These are phyloP conservation scores for Fraxinus nigra DNA, from an alignment of 305 asterid genomes.

Conservation along the genomic window DNA sequence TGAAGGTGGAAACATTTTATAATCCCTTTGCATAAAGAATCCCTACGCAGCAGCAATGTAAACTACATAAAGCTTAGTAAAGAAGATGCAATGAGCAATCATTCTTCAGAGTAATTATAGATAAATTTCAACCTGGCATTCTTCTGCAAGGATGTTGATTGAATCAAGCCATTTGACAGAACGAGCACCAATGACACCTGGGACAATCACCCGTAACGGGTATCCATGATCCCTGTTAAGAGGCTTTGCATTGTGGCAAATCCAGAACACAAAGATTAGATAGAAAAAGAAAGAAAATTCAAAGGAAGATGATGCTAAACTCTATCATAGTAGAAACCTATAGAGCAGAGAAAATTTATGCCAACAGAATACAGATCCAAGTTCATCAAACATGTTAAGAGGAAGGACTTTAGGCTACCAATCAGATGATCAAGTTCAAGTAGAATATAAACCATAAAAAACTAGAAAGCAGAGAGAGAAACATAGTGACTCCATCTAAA, in stretches of 20 bases:
- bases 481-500: neutral
- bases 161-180: constrained; percentile 95
- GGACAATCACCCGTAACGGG: constrained; percentile 92
- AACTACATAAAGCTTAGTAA: constrained; percentile 13
- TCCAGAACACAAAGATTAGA: constrained; percentile 17
- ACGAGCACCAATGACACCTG: constrained; percentile 97
- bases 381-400: neutral
- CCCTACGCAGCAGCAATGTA: constrained; percentile 54
- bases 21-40: constrained; percentile 90
- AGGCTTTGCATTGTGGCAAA: constrained; percentile 37
- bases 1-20: constrained; percentile 95
- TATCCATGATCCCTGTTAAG: constrained; percentile 97
- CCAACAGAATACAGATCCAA: neutral
- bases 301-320: neutral
- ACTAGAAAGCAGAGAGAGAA: neutral
- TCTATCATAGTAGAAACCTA: neutral
- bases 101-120: constrained; percentile 9
- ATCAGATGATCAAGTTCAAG: neutral
- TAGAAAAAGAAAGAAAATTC: neutral
- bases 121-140: constrained; percentile 61
- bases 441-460: neutral
- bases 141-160: constrained; percentile 68
- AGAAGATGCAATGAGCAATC: constrained; percentile 16
- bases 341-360: neutral
- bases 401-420: neutral